These are phyloP conservation scores for Colletotrichum brevisporum DNA, from an alignment of 2,329 filamentous ascomycete genomes.

Conservation along the genomic window DNA sequence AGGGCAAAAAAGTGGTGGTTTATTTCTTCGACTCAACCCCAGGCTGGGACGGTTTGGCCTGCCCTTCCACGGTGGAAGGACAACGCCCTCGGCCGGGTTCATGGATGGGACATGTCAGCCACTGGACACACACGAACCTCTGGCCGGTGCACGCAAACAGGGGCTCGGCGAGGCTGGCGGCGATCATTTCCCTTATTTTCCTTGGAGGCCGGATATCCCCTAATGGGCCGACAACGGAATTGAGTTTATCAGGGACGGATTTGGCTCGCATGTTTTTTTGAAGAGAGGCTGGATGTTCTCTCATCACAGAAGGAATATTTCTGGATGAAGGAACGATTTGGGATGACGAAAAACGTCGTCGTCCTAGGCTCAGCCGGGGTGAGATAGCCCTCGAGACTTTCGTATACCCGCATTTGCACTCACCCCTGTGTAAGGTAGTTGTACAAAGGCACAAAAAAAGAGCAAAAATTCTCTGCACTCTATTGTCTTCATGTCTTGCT, in stretches of 20 bases:
- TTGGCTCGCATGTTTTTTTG: slow-evolving; percentile 34
- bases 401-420: slow-evolving; percentile 30
- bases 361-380: slow-evolving; percentile 26
- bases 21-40: slow-evolving; percentile 16
- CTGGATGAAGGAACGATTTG: slow-evolving; percentile 21
- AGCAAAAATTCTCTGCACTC: slow-evolving; percentile 49
- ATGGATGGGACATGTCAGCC: slow-evolving; percentile 23
- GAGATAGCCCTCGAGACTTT: slow-evolving; percentile 27
- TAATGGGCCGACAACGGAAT: slow-evolving; percentile 33
- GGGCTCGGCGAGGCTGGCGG: slow-evolving; percentile 26
- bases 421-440: slow-evolving; percentile 55
- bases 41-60: slow-evolving; percentile 11
- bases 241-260: slow-evolving; percentile 4
- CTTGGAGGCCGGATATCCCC: slow-evolving; percentile 39
- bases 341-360: slow-evolving; percentile 19
- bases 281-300: slow-evolving; percentile 34
- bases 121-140: slow-evolving; percentile 22
- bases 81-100: not conserved
- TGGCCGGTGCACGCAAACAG: no score
- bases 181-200: not conserved
- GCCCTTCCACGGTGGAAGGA: not conserved
- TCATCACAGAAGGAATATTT: slow-evolving; percentile 26
- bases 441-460: slow-evolving; percentile 56
- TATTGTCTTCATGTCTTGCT: not conserved
- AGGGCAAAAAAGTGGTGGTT: slow-evolving; percentile 30